Evolutionary conservation across 805 yeast species (phyloP), one percentile per base, ranked within the genome.

Genomic region (Jamesozyma jinghongensis): DNA sequence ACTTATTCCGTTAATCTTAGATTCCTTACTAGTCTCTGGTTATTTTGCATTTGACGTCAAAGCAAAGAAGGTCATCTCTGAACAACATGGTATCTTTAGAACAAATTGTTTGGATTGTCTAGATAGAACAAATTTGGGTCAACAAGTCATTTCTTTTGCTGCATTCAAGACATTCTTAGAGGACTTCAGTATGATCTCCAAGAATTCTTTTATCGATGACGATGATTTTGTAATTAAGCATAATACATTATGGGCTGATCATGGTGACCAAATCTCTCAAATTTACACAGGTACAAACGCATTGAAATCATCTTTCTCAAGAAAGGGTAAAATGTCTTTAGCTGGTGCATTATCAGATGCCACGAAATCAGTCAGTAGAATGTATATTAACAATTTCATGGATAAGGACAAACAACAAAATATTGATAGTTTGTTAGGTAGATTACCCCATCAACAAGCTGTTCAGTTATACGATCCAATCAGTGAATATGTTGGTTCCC

Each of bases 211-310:
- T 28, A 43, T 47, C 28, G 67, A 63, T 30, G 70, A 67, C 4
- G 66, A 73, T 19, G 90, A 79, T 16, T 65, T 85, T 19, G 71
- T 79, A 57, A 63, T 69, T n/a, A 80, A 79, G 41, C 95, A 88
- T 49, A 85, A 88, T 50, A 74, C 84, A 5, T 65, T 92, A 16
- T 92, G 98, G 98, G 99, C 99, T 1, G 96, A 92, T 60, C 92
- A 92, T 61, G 99, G 98, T 42, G 98, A 92, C 61, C 95, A 86
- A 49, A 79, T 92, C 4, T 85, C 96, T 2, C 94, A 85, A 58
- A 90, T 92, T 14, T 92, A 92, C 62, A 90, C 98, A 0, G 97
- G 98, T 22, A 92, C 99, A 0, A 94, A 94, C 45, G 99, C 99
- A 0, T 69, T 92, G 46, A 92, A 92, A 61, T 85, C 96, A 0